Evolutionary conservation across 2,329 filamentous ascomycete species (phyloP).

Genomic region (Cladophialophora immunda): DNA sequence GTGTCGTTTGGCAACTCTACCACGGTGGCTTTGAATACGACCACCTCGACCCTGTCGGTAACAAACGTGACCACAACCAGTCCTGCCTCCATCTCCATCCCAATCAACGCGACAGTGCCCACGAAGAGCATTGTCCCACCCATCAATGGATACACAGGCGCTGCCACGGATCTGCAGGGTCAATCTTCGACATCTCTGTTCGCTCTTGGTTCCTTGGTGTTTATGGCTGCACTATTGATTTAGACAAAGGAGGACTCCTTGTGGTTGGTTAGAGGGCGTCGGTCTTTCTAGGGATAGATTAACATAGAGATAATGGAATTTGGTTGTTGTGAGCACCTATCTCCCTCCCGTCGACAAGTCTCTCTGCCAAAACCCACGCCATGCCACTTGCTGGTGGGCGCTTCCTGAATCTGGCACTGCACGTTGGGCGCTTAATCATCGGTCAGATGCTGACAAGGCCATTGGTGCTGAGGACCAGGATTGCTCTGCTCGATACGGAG

Average conservation of each 20-base stretch:
- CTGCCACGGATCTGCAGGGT: slow-evolving; percentile 23
- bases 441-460: slow-evolving; percentile 27
- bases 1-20: slow-evolving; percentile 32
- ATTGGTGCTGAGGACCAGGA: background rate
- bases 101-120: slow-evolving; percentile 25
- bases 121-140: slow-evolving; percentile 30
- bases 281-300: background rate
- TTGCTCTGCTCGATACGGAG: background rate
- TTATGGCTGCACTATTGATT: slow-evolving; percentile 29
- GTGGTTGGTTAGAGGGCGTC: background rate
- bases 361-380: background rate
- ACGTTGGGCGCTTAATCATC: slow-evolving; percentile 31
- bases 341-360: background rate
- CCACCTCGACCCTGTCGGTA: slow-evolving; percentile 33
- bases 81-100: slow-evolving; percentile 12
- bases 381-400: background rate
- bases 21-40: slow-evolving; percentile 34
- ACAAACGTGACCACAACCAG: slow-evolving; percentile 29
- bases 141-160: slow-evolving; percentile 33
- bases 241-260: slow-evolving; percentile 5
- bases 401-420: slow-evolving; percentile 25
- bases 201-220: slow-evolving; percentile 29
- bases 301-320: background rate
- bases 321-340: background rate
- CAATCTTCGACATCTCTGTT: slow-evolving; percentile 30